phyloP scores from a whole-genome alignment of 2,329 filamentous ascomycete genomes.

The Bimuria novae-zelandiae region DNA sequence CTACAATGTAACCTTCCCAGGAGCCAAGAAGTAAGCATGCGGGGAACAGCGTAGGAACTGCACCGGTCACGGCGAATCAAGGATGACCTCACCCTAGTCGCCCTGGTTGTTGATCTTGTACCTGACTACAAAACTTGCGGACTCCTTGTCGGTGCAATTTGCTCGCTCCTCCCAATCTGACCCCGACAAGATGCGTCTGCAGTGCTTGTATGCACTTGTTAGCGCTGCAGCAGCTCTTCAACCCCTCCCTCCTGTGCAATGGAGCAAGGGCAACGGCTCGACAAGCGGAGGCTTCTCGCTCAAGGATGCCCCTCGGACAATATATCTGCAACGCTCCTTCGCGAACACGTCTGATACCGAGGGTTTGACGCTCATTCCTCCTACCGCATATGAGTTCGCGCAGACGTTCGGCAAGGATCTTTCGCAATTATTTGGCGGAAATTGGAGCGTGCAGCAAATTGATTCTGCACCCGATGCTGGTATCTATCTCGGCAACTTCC shows the following conservation, averaged over 20 bases:
- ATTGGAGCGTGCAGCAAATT: conserved; percentile 50
- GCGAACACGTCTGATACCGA: conserved; percentile 48
- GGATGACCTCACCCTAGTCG: neutral
- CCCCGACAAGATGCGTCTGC: conserved; percentile 18
- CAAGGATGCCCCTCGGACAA: conserved; percentile 27
- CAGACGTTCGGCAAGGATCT: conserved; percentile 54
- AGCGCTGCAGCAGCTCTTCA: conserved; percentile 42
- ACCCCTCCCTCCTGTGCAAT: conserved; percentile 46
- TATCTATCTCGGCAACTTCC: conserved; percentile 50
- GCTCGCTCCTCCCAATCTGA: neutral
- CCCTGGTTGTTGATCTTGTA: conserved; percentile 9
- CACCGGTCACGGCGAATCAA: conserved; percentile 11
- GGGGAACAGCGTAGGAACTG: conserved; percentile 19
- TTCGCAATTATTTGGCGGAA: conserved; percentile 44
- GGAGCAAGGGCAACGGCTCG: conserved; percentile 17
- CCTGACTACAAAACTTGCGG: conserved; percentile 20
- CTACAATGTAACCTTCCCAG: conserved; percentile 15
- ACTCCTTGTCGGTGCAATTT: neutral
- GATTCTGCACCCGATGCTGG: conserved; percentile 45
- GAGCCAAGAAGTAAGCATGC: conserved; percentile 24
- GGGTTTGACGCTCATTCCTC: conserved; percentile 58
- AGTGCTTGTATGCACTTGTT: conserved; percentile 12
- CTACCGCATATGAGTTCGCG: conserved; percentile 56
- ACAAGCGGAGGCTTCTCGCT: conserved; percentile 29
- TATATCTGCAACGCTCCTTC: conserved; percentile 51